Evolutionary conservation across 208 protist species (phyloP), one percentile per base, ranked within the genome.

Genomic region (Balamuthia mandrillaris): DNA sequence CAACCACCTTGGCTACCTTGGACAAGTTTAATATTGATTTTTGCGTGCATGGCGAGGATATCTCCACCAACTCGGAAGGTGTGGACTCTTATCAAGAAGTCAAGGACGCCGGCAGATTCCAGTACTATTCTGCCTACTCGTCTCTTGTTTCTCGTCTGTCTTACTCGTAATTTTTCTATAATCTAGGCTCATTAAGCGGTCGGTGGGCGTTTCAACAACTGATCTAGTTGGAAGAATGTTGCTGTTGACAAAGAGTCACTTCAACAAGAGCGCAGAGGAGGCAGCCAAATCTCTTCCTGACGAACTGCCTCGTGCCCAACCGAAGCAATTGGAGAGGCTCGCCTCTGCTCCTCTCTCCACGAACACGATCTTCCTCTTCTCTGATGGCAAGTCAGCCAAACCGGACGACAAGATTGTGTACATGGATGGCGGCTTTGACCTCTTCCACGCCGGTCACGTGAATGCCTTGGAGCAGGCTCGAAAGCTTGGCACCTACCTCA

Each of bases 141-240:
- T 35, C 42, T 35, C 60, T 68, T 68, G 33, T 68, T 68, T 35
- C 42, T 37, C 24, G 9, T 68, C 24, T 60, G n/a, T 60, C 31
- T 60, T 60, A n/a, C 47, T 52, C 18, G 60, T 68, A 18, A 9
- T 7, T 3, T 7, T 6, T 10, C 16, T 7, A 3, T 7, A 5
- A 12, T 5, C 33, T 35, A 74, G 65, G 21, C 47, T 63, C 35
- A 81, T 81, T 44, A 81, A 81, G n/a, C 47, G 90, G 39, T 98
- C 96, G 3, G 93, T 97, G 70, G 96, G 97, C 49, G 97, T 99
- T 37, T 98, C 95, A 14, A 99, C 97, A 9, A 99, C 98, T 3
- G 96, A 99, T 81, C 84, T 99, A 6, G 95, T 99, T 16, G 96
- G 96, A 12, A 94, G 98, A 74, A 97, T 99, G 96, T 92, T 99